Conservation (phyloP, 768 basidiomycete species). For the Saitozyma podzolica region DNA sequence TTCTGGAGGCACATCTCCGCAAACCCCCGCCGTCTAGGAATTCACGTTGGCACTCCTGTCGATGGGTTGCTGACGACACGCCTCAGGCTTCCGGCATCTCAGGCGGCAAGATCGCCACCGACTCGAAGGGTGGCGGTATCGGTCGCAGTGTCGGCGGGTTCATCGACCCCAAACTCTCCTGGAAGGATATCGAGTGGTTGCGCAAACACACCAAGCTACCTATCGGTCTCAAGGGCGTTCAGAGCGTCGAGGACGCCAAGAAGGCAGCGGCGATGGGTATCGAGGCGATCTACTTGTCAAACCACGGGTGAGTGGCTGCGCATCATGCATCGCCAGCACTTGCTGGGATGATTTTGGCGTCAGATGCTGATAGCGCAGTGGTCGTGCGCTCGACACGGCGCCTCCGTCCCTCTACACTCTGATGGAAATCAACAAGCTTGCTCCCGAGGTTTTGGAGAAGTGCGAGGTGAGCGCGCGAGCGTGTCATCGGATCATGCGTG, state of each 20-base stretch:
- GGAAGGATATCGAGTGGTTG: conserved; percentile 60
- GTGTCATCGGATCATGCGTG: neutral
- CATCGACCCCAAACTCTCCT: conserved; percentile 51
- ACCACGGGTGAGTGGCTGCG: conserved; percentile 64
- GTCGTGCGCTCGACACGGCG: conserved; percentile 35
- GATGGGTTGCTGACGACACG: neutral
- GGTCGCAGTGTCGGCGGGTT: conserved; percentile 50
- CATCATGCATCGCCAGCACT: neutral
- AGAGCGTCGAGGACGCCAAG: conserved; percentile 70
- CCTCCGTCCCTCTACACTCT: conserved; percentile 61
- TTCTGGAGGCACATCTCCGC: no score
- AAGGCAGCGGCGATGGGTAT: conserved; percentile 79
- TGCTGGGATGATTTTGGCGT: no score
- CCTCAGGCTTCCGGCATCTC: conserved; percentile 47
- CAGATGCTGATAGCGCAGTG: conserved; percentile 13
- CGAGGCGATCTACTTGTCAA: conserved; percentile 83
- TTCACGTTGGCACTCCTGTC: neutral
- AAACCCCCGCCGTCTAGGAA: no score
- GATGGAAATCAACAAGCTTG: conserved; percentile 67
- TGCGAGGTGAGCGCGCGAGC: conserved; percentile 34
- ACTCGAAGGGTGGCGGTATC: conserved; percentile 52
- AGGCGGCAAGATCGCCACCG: conserved; percentile 47
- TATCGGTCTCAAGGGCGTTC: conserved; percentile 58
- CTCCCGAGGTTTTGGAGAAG: conserved; percentile 76
- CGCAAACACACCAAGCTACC: conserved; percentile 55